Percentiles rank a stretch among this genome's conserved stretches.
Conservation (phyloP, 140 eudicot species). For the Oenanthe javanica region DNA sequence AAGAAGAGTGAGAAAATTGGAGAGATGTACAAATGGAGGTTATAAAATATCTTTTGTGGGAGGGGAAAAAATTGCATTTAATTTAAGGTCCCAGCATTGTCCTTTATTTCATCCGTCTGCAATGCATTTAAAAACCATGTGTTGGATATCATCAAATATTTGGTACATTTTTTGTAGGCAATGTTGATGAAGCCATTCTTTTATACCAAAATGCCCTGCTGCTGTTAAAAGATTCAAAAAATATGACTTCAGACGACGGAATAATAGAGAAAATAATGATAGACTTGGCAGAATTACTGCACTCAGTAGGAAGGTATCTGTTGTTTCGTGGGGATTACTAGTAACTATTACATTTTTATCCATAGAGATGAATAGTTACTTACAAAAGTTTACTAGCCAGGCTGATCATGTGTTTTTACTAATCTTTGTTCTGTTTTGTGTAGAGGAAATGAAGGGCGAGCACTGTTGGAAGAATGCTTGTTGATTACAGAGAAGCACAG, state of each 20-base stretch:
- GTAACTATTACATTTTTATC: background rate
- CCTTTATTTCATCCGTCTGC: background rate
- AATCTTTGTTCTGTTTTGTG: background rate
- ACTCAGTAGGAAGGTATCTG: constrained; percentile 68
- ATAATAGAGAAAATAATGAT: constrained; percentile 65
- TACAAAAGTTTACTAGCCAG: background rate
- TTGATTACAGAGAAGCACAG: constrained; percentile 41
- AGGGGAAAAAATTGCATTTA: background rate
- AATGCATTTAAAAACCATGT: background rate
- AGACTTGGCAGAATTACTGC: constrained; percentile 87
- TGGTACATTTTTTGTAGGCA: constrained; percentile 36
- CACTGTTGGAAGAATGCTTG: constrained; percentile 66
- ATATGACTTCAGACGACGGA: constrained; percentile 43
- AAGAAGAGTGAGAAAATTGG: background rate
- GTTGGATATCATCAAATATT: background rate
- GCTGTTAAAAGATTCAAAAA: constrained; percentile 39
- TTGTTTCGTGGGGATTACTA: background rate
- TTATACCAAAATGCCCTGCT: constrained; percentile 57
- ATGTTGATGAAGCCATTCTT: constrained; percentile 69
- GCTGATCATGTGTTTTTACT: background rate
- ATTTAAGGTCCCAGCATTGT: background rate
- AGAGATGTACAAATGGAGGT: background rate
- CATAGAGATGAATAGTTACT: background rate
- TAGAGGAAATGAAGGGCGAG: constrained; percentile 71
- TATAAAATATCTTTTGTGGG: background rate